Percentiles rank a stretch among this genome's conserved stretches.
Evolutionary conservation across 257 asterid species (phyloP).

Genomic region (Verbena officinalis): DNA sequence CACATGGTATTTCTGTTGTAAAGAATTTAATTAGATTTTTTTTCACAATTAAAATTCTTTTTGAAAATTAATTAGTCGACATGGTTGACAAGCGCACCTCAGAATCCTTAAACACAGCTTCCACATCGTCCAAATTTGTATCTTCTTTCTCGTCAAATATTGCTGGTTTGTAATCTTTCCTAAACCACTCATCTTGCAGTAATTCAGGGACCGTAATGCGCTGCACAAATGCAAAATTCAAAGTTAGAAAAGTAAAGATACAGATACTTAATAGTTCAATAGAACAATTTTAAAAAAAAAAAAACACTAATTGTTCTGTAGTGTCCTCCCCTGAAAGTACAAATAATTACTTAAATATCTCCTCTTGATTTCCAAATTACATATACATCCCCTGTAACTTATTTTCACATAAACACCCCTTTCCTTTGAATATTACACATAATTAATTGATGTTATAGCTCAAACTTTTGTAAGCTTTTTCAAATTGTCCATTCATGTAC

Average conservation of each 20-base stretch:
- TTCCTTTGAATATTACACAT: no score
- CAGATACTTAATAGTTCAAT: not conserved
- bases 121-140: slow-evolving; percentile 84
- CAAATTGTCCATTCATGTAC: no score
- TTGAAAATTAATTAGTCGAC: not conserved
- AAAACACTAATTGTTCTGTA: no score
- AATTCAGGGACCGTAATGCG: slow-evolving; percentile 75
- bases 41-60: not conserved
- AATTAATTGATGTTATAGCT: no score
- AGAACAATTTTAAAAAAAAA: not conserved
- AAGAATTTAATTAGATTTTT: slow-evolving; percentile 19
- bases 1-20: slow-evolving; percentile 73
- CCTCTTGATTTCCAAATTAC: no score
- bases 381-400: no score
- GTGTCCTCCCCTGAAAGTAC: no score
- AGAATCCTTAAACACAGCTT: slow-evolving; percentile 87
- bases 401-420: no score
- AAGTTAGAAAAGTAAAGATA: slow-evolving; percentile 5
- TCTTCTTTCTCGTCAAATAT: slow-evolving; percentile 80
- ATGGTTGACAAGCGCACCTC: slow-evolving; percentile 50
- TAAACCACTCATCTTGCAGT: slow-evolving; percentile 85
- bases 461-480: no score
- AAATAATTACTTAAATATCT: no score
- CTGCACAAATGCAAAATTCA: slow-evolving; percentile 40
- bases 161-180: slow-evolving; percentile 79